These are phyloP conservation scores for Cyanidioschyzon merolae DNA, from an alignment of 23 red algal genomes.

Conservation along the genomic window DNA sequence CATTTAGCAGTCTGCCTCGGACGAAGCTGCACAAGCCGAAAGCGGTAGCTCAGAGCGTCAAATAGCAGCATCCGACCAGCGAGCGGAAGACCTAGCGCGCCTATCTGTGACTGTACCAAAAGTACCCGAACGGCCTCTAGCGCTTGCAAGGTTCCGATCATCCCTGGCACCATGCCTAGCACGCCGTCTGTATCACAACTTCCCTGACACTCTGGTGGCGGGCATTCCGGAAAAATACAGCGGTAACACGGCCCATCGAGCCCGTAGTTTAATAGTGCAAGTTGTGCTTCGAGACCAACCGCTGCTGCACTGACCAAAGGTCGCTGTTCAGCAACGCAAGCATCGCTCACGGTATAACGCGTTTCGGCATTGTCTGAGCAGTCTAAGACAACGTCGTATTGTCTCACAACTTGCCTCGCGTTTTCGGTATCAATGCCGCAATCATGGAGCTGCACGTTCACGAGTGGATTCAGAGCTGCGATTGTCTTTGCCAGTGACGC, in stretches of 20 bases:
- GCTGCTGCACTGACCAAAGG: conserved; percentile 81
- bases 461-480: conserved; percentile 31
- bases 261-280: conserved; percentile 40
- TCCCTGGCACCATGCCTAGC: conserved; percentile 77
- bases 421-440: conserved; percentile 13
- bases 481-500: conserved; percentile 28
- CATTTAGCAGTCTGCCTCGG: conserved; percentile 4
- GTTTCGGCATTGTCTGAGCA: conserved; percentile 86
- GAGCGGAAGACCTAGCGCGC: neutral
- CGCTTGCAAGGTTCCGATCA: conserved; percentile 72
- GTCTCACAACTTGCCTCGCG: conserved; percentile 24
- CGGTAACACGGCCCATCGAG: conserved; percentile 58
- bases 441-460: conserved; percentile 25
- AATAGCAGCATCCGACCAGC: conserved; percentile 55
- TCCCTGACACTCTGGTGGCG: conserved; percentile 65
- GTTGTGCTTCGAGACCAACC: conserved; percentile 75
- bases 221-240: conserved; percentile 64
- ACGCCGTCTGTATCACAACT: conserved; percentile 84
- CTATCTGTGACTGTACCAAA: conserved; percentile 9
- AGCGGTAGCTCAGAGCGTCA: conserved; percentile 40
- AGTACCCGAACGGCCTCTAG: conserved; percentile 73
- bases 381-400: conserved; percentile 77
- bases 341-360: conserved; percentile 75
- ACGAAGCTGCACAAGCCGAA: conserved; percentile 49
- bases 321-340: conserved; percentile 39